A percentile compares a stretch with the other conserved stretches of the same genome.
phyloP scores from a whole-genome alignment of 1,139 yeast species.

The Yamadazyma trypodendri region DNA sequence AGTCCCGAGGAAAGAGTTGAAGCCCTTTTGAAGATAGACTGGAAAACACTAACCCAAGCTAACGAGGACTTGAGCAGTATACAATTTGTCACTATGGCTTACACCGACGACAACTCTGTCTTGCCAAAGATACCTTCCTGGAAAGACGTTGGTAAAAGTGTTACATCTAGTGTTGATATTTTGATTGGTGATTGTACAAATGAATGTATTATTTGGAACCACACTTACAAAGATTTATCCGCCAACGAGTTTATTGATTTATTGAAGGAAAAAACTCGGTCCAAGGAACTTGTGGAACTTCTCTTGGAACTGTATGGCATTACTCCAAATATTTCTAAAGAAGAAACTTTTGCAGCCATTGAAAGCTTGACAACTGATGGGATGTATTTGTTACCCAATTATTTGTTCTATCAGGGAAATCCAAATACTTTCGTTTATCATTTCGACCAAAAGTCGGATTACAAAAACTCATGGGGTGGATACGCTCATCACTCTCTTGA shows the following conservation, averaged over 20 bases:
- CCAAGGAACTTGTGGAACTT: slow-evolving; percentile 5
- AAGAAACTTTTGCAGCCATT: slow-evolving; percentile 4
- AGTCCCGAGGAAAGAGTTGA: slow-evolving; percentile 12
- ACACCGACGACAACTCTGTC: slow-evolving; percentile 11
- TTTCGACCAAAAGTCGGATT: slow-evolving; percentile 11
- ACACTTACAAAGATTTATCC: slow-evolving; percentile 9
- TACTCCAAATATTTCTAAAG: slow-evolving; percentile 1
- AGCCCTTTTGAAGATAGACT: slow-evolving; percentile 10
- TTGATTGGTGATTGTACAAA: slow-evolving; percentile 15
- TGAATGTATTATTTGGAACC: slow-evolving; percentile 15
- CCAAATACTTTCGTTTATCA: slow-evolving; percentile 7
- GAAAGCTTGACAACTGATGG: slow-evolving; percentile 10
- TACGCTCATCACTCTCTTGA: slow-evolving; percentile 18
- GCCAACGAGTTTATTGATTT: slow-evolving; percentile 5
- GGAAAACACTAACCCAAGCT: slow-evolving; percentile 7
- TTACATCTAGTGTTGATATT: slow-evolving; percentile 4
- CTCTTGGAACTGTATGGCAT: slow-evolving; percentile 7
- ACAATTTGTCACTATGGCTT: slow-evolving; percentile 15
- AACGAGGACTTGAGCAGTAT: slow-evolving; percentile 11
- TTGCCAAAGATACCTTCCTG: slow-evolving; percentile 10
- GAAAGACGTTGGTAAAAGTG: slow-evolving; percentile 8
- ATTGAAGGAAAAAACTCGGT: slow-evolving; percentile 2
- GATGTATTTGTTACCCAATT: slow-evolving; percentile 10
- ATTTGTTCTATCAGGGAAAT: slow-evolving; percentile 8
- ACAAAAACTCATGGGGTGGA: slow-evolving; percentile 15